A percentile compares a stretch with the other conserved stretches of the same genome.
Evolutionary conservation across 805 yeast species (phyloP).

Genomic region (Candida mattraensis): DNA sequence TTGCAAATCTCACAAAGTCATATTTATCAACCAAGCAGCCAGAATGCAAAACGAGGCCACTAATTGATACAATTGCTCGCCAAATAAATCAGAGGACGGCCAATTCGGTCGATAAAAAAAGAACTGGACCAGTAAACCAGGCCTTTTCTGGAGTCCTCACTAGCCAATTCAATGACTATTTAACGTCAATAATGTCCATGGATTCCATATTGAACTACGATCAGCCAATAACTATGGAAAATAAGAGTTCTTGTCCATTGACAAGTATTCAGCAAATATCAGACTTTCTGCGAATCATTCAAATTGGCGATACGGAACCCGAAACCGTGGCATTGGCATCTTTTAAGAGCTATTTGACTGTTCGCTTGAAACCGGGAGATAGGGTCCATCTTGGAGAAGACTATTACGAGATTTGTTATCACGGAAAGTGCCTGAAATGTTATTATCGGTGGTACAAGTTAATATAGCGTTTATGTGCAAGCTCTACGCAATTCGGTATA

Average conservation of each 20-base stretch:
- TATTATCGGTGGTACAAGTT: constrained; percentile 24
- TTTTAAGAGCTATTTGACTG: constrained; percentile 10
- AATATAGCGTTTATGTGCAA: constrained; percentile 6
- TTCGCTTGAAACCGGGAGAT: constrained; percentile 12
- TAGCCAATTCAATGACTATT: constrained; percentile 14
- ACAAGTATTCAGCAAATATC: constrained; percentile 5
- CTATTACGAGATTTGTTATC: constrained; percentile 10
- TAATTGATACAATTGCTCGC: constrained; percentile 8
- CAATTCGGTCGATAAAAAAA: neutral
- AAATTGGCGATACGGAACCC: constrained; percentile 3
- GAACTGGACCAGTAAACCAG: neutral
- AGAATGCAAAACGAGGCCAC: constrained; percentile 2
- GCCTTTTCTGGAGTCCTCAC: constrained; percentile 16
- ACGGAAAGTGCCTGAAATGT: constrained; percentile 10
- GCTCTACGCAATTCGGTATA: constrained; percentile 8
- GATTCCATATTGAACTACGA: constrained; percentile 18
- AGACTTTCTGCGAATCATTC: constrained; percentile 6
- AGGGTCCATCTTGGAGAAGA: constrained; percentile 17
- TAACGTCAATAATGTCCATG: constrained; percentile 17
- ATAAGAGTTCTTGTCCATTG: constrained; percentile 1
- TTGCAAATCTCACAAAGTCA: constrained; percentile 13
- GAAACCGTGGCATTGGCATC: constrained; percentile 14
- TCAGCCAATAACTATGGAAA: constrained; percentile 13
- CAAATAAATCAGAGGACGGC: constrained; percentile 4
- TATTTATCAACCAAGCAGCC: constrained; percentile 4